A percentile compares a stretch with the other conserved stretches of the same genome.
Evolutionary conservation across 2,329 filamentous ascomycete species (phyloP).

Genomic region (Colletotrichum cuscutae): DNA sequence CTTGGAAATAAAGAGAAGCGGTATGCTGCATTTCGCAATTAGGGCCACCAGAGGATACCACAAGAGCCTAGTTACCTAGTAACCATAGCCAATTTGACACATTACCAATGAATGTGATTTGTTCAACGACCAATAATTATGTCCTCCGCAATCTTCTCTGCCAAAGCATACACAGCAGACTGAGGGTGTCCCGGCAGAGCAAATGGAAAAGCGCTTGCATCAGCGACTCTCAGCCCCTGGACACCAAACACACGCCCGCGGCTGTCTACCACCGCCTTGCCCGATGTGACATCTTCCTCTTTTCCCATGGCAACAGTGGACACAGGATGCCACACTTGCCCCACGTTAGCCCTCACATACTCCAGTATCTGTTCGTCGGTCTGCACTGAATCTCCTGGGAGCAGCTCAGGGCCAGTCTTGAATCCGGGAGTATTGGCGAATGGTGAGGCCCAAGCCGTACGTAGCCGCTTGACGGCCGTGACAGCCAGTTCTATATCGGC

Average conservation of each 20-base stretch:
- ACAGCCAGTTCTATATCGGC: conserved; percentile 57
- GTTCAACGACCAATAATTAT: conserved; percentile 49
- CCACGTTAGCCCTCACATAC: conserved; percentile 45
- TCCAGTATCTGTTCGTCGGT: conserved; percentile 55
- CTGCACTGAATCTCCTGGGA: conserved; percentile 48
- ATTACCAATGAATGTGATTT: too few species aligned
- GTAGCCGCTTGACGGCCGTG: conserved; percentile 52
- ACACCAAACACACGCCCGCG: conserved; percentile 34
- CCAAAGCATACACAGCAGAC: conserved; percentile 38
- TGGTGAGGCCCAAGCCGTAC: conserved; percentile 46
- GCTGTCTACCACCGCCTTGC: conserved; percentile 63
- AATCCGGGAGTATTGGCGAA: conserved; percentile 41
- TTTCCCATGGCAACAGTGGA: conserved; percentile 66
- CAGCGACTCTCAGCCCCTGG: conserved; percentile 36
- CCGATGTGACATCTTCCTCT: conserved; percentile 51
- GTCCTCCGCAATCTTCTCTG: conserved; percentile 39
- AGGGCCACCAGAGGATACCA: too few species aligned
- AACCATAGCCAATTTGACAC: too few species aligned
- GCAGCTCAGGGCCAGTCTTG: conserved; percentile 46
- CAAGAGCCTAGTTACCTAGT: too few species aligned
- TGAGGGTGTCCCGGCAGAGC: conserved; percentile 40
- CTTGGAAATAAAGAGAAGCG: too few species aligned
- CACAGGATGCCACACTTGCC: conserved; percentile 63
- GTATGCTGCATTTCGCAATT: too few species aligned
- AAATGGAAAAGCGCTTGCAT: conserved; percentile 41